Base-by-base conservation (phyloP, 2,329 filamentous ascomycete genomes). In the Pezicula carpinea region DNA sequence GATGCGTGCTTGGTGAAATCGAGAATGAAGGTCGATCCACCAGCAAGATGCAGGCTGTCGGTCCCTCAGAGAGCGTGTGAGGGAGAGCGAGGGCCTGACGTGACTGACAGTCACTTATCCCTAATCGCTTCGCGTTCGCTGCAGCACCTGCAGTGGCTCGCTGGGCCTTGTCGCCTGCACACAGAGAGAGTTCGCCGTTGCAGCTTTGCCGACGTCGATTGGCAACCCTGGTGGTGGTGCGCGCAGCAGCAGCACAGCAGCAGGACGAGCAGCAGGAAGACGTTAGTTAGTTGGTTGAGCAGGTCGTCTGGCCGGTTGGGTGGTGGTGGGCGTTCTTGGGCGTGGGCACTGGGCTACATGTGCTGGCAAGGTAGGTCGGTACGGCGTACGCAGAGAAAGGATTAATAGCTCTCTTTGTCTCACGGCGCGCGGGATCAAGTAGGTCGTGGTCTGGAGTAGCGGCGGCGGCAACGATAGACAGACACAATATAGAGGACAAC, bases 1-100 rank as follows among this genome's bases (percentile, higher is more conserved):
- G 46, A 48, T 50, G 46, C 55, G 55, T 55, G 53, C 50, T 44
- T 48, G 47, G 38, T 41, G 22, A 36, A 31, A 26, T 40, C 19
- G 21, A 18, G 18, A 23, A 22, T 40, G 38, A 26, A 22, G n/a
- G 19, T 11, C 26, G 22, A 14, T 23, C 22, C 38, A 22, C 18
- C 38, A 40, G 26, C 26, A 10, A 29, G n/a, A n/a, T n/a, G 26
- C 38, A 21, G 38, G 22, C 17, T 4, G 38, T 19, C 21, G 14
- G 38, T 40, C 17, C 22, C 38, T 22, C 22, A 11, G 19, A 40
- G 35, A 39, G 11, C 11, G 18, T 26, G 38, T 22, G 26, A 10
- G 13, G 26, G 26, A 29, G 26, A 29, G 26, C 18, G 26, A 29
- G 26, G 13, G 26, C 18, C 33, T 35, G 33, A 15, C 33, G 13